Evolutionary conservation across 176 grass and related monocot genomes (phyloP).

Genomic region (Hordeum vulgare): MorexV3_pseudomolecules_assembly NC_058519.1:10705685-10706184

Average conservation of each 20-base stretch:
- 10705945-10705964: not conserved
- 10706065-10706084: constrained; percentile 47
- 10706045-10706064: constrained; percentile 41
- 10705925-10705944: not conserved
- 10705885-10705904: no score
- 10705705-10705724: not conserved
- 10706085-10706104: constrained; percentile 36
- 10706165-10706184: constrained; percentile 36
- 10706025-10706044: constrained; percentile 58
- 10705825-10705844: no score
- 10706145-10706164: not conserved
- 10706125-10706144: constrained; percentile 7
- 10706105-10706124: constrained; percentile 13
- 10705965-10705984: not conserved
- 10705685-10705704: not conserved
- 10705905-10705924: not conserved
- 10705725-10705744: not conserved
- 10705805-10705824: no score
- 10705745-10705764: not conserved
- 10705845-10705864: no score
- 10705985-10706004: not conserved
- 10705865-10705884: no score
- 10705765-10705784: not conserved
- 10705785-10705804: not conserved
- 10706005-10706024: constrained; percentile 46